Evolutionary conservation across 2,329 filamentous ascomycete species (phyloP).

Genomic region (Lachnellula subtilissima): DNA sequence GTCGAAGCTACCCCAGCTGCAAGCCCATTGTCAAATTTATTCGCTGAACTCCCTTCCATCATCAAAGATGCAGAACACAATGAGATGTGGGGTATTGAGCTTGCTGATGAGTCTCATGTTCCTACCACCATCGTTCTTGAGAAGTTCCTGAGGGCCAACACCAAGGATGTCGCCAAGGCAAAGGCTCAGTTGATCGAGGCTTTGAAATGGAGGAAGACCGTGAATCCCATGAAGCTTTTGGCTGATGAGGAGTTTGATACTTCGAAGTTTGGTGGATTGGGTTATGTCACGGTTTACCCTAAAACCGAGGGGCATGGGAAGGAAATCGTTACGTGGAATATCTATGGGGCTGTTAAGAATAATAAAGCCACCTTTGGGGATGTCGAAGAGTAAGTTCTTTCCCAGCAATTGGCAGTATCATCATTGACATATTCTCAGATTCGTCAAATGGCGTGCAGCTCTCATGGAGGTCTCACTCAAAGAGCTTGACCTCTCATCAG

Average conservation of each 20-base stretch:
- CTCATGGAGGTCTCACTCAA: constrained; percentile 84
- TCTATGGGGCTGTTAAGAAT: constrained; percentile 84
- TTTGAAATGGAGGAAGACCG: constrained; percentile 75
- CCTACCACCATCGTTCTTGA: constrained; percentile 81
- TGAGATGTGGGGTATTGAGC: constrained; percentile 84
- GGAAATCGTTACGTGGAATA: constrained; percentile 83
- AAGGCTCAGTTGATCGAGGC: constrained; percentile 74
- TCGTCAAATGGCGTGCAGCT: constrained; percentile 83
- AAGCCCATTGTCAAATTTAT: constrained; percentile 49
- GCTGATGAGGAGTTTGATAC: constrained; percentile 57
- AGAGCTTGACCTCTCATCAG: constrained; percentile 64
- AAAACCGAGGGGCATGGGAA: constrained; percentile 45
- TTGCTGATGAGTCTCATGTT: constrained; percentile 51
- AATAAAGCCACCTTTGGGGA: constrained; percentile 77
- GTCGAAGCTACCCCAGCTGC: neutral
- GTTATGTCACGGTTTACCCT: constrained; percentile 72
- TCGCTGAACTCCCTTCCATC: constrained; percentile 53
- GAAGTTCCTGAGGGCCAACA: constrained; percentile 91
- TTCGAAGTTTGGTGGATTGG: constrained; percentile 70
- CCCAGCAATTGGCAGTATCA: neutral
- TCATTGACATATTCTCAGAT: constrained; percentile 46
- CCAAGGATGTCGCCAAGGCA: constrained; percentile 67
- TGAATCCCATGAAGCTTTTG: constrained; percentile 64
- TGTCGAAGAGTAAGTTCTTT: constrained; percentile 61
- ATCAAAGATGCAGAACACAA: constrained; percentile 53